Conservation (phyloP, 75 land plant species). For the Cunninghamia lanceolata region DNA sequence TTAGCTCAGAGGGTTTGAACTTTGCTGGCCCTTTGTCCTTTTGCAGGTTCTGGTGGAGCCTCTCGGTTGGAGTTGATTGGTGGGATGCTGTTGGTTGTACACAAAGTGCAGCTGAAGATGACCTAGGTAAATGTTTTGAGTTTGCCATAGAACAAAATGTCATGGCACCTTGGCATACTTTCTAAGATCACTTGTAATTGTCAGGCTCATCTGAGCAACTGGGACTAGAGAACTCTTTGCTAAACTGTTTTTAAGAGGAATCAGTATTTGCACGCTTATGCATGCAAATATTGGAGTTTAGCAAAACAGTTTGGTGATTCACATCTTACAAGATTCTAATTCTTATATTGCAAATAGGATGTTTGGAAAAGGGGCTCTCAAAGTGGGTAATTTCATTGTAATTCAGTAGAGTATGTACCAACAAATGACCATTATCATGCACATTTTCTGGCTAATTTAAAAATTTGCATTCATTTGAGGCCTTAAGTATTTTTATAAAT, state of each 20-base stretch:
- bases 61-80: slow-evolving; percentile 94
- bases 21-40: not conserved
- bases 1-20: not conserved
- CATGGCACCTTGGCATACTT: not conserved
- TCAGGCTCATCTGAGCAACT: not conserved
- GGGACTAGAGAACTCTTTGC: not conserved
- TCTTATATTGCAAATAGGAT: not conserved
- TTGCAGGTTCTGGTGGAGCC: slow-evolving; percentile 98
- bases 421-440: not conserved
- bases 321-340: not conserved
- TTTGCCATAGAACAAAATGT: not conserved
- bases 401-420: not conserved
- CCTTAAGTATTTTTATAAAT: not conserved
- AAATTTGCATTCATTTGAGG: not conserved
- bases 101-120: slow-evolving; percentile 96
- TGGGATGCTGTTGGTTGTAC: slow-evolving; percentile 99
- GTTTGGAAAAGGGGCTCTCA: not conserved
- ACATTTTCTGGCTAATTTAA: not conserved
- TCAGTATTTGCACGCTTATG: not conserved
- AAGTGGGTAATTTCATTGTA: not conserved
- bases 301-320: not conserved
- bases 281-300: not conserved
- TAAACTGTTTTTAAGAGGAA: not conserved
- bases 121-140: slow-evolving; percentile 51
- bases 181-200: not conserved